Conservation (phyloP, 2,329 filamentous ascomycete species). For the Zasmidium cellare region DNA sequence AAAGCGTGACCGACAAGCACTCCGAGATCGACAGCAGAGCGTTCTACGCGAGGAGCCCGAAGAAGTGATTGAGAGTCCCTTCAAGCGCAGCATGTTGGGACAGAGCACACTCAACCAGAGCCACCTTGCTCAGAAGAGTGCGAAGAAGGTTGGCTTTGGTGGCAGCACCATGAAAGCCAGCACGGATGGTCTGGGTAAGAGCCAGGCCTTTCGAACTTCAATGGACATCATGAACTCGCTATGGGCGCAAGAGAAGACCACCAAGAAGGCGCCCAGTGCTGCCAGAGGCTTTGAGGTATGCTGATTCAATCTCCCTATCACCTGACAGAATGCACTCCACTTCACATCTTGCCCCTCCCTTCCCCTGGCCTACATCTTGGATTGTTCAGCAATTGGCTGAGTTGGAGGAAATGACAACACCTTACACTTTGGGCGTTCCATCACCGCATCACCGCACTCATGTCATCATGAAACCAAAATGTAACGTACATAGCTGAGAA, state of each 20-base stretch:
- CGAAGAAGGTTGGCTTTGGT: conserved; percentile 29
- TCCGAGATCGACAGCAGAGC: conserved; percentile 65
- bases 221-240: conserved; percentile 97
- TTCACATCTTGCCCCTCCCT: conserved; percentile 4
- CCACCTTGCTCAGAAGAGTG: conserved; percentile 34
- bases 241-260: conserved; percentile 70
- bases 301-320: conserved; percentile 48
- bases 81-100: conserved; percentile 59
- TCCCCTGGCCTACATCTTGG: too few relatives aligned
- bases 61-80: conserved; percentile 37
- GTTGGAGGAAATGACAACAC: conserved; percentile 20
- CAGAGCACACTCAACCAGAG: conserved; percentile 40
- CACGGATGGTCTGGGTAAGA: conserved; percentile 25
- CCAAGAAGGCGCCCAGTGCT: conserved; percentile 33
- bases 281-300: conserved; percentile 69
- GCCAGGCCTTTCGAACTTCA: conserved; percentile 74
- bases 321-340: conserved; percentile 2
- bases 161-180: conserved; percentile 13
- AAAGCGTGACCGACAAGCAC: conserved; percentile 80
- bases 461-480: conserved; percentile 8
- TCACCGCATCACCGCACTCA: conserved; percentile 8
- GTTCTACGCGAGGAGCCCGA: conserved; percentile 45
- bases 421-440: conserved; percentile 23
- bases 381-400: conserved; percentile 22
- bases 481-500: conserved; percentile 37